Conservation (phyloP, 2,329 filamentous ascomycete species). For the Nemania diffusa region DNA sequence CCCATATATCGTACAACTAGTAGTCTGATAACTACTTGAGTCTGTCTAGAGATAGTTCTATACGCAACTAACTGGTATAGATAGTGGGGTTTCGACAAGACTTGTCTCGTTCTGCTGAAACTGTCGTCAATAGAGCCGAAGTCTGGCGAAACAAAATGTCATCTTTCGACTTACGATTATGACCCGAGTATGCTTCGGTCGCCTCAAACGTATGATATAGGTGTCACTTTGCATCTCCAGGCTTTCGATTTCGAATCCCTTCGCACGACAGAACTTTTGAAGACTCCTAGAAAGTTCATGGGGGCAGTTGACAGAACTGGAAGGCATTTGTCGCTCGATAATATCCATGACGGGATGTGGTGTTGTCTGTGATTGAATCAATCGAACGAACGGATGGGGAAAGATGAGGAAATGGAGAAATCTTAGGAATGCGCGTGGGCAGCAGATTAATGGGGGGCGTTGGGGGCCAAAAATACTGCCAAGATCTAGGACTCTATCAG, state of each 20-base stretch:
- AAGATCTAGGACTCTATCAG: neutral
- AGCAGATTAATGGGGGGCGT: neutral
- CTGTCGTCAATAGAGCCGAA: neutral
- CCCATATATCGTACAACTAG: too few relatives aligned
- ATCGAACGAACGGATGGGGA: neutral
- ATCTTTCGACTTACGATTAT: neutral
- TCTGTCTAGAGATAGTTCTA: too few relatives aligned
- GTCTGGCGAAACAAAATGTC: too few relatives aligned
- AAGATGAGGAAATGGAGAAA: neutral
- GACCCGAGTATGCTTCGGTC: neutral
- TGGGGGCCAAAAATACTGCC: neutral
- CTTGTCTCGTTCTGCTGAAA: neutral
- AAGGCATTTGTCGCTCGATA: conserved; percentile 9
- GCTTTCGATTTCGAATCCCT: conserved; percentile 2
- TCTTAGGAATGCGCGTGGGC: neutral
- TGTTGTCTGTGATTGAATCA: too few relatives aligned
- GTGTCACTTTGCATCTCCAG: conserved; percentile 10
- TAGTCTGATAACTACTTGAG: too few relatives aligned
- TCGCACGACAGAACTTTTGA: neutral
- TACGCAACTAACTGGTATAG: too few relatives aligned
- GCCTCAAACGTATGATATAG: conserved; percentile 4
- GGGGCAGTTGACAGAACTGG: conserved; percentile 3
- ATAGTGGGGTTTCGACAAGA: neutral
- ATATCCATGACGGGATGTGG: neutral
- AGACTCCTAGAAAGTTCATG: neutral